Evolutionary conservation across 2,329 filamentous ascomycete species (phyloP), one percentile per base, ranked within the genome.

Genomic region (Colletotrichum falcatum): DNA sequence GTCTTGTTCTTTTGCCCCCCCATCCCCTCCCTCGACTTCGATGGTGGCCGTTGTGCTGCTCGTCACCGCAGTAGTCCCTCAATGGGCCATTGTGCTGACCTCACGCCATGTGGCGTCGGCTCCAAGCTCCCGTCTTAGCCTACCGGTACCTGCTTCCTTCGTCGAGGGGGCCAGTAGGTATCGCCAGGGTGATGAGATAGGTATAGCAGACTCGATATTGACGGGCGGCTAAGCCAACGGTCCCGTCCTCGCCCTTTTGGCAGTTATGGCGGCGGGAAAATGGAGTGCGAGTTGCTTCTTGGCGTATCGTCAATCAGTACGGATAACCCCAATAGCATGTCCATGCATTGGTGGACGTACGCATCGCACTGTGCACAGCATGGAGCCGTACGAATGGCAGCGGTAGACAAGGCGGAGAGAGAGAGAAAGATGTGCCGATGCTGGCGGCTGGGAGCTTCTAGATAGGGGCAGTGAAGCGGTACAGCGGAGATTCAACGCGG

Each of bases 401-500:
- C 48, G 30, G 26, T 39, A 42, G 30, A 9, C 37, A 9, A 58
- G 18, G 35, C 55, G 23, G 44, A 48, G 20, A 5, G 39, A n/a
- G 18, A 18, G 18, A 42, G 39, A 42, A 2, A 39, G 37, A 39
- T 12, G 26, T n/a, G 56, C n/a, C 4, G n/a, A 23, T 48, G n/a
- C 28, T 26, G 1, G 56, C 28, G 18, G 20, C 9, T 3, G 35
- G 42, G 49, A 70, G 64, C 64, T 62, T 54, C 58, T 62, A n/a
- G 37, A 62, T 61, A 44, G 33, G 46, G 67, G 30, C 44, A 67
- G 39, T n/a, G 49, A 33, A 56, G 66, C 62, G 66, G 65, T 61
- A 62, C 55, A 33, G 56, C 18, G 44, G 28, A 37, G 20, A 35
- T 37, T 26, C 35, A 2, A 35, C 26, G n/a, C 14, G 49, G 20